These are phyloP conservation scores for Meyerozyma carpophila DNA, from an alignment of 1,139 yeast genomes.

Conservation along the genomic window DNA sequence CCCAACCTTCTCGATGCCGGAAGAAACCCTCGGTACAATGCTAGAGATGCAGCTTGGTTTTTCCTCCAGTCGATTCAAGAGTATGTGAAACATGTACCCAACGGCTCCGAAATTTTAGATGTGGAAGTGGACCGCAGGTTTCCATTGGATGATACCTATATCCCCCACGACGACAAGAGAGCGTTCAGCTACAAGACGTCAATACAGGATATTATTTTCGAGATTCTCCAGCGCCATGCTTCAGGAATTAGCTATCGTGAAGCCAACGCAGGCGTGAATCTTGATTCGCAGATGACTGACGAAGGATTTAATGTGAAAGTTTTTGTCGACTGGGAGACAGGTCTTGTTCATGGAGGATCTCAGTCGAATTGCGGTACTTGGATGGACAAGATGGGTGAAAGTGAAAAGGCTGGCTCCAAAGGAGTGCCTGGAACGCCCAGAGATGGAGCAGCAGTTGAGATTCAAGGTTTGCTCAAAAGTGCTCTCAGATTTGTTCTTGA, in stretches of 20 bases:
- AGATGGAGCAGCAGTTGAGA: conserved; percentile 95
- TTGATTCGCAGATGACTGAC: conserved; percentile 89
- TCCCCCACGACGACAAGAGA: conserved; percentile 59
- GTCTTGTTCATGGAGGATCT: conserved; percentile 86
- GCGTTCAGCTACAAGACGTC: conserved; percentile 73
- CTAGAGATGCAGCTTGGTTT: conserved; percentile 97
- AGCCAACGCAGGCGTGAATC: conserved; percentile 86
- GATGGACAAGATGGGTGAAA: conserved; percentile 99
- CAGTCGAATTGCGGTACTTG: conserved; percentile 95
- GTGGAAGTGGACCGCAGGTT: conserved; percentile 77
- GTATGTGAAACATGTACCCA: conserved; percentile 62
- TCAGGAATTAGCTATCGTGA: conserved; percentile 82
- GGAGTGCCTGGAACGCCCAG: conserved; percentile 97
- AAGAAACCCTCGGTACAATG: conserved; percentile 88
- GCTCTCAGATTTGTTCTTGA: conserved; percentile 72
- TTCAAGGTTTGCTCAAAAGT: conserved; percentile 83
- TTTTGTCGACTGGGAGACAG: conserved; percentile 82
- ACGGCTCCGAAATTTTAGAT: conserved; percentile 61
- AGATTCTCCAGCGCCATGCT: conserved; percentile 82
- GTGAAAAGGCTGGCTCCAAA: conserved; percentile 71
- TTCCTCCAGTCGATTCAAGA: conserved; percentile 85
- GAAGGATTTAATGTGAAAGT: conserved; percentile 87
- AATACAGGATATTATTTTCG: conserved; percentile 73
- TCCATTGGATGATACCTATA: conserved; percentile 81
- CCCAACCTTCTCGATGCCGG: conserved; percentile 93